Evolutionary conservation across 1,284 basidiomycete genomes (phyloP).

Genomic region (Vanrija pseudolonga): DNA sequence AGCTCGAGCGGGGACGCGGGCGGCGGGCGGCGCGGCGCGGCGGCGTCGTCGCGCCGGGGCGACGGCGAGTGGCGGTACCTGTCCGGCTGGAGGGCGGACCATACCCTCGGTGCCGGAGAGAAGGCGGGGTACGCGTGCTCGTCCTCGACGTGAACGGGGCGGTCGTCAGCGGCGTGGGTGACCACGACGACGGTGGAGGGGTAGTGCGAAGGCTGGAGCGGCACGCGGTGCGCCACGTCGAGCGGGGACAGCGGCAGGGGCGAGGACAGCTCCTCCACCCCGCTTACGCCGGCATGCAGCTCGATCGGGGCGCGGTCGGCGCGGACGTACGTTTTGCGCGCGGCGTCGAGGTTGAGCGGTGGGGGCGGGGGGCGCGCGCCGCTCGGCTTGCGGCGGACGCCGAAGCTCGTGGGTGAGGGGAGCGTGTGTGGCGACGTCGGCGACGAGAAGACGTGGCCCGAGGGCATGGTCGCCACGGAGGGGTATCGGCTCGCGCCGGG

Average conservation of each 20-base stretch:
- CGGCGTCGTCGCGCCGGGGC: not conserved
- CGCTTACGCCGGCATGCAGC: too few relatives aligned
- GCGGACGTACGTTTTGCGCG: slow-evolving; percentile 1
- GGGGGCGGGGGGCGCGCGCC: slow-evolving; percentile 19
- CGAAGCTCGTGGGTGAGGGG: not conserved
- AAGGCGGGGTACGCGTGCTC: slow-evolving; percentile 24
- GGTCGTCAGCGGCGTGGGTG: too few relatives aligned
- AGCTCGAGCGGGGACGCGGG: slow-evolving; percentile 20
- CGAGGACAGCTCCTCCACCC: not conserved
- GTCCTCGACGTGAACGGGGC: not conserved
- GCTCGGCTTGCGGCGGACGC: not conserved
- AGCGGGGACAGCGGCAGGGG: not conserved
- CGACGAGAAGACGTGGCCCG: not conserved
- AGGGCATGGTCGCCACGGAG: not conserved
- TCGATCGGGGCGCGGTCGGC: too few relatives aligned
- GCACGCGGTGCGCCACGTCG: not conserved
- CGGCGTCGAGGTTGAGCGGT: slow-evolving; percentile 28
- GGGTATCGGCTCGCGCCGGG: not conserved
- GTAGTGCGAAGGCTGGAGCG: not conserved
- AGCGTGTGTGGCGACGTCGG: not conserved
- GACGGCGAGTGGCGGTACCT: too few relatives aligned
- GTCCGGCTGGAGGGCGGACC: not conserved
- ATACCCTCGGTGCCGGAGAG: not conserved
- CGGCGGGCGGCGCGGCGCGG: slow-evolving; percentile 4
- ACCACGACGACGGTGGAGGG: too few relatives aligned